Conservation (phyloP, 2,329 filamentous ascomycete species). For the Colletotrichum sp. region DNA sequence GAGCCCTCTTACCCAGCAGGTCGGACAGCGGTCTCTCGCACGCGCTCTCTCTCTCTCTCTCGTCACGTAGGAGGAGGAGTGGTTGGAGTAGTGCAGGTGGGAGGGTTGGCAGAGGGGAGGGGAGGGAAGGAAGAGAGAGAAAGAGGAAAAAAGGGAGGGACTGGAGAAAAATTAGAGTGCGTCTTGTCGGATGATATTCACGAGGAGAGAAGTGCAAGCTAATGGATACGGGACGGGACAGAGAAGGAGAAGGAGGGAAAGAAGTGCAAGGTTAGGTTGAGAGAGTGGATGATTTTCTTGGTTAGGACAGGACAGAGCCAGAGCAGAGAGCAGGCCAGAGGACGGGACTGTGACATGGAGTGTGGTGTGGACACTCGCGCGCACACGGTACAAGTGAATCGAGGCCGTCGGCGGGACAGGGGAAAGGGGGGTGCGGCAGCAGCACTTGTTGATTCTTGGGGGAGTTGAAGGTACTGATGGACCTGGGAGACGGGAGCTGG, state of each 20-base stretch:
- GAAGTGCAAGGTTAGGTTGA: conserved; percentile 25
- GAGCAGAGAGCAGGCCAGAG: background rate
- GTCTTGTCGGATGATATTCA: conserved; percentile 22
- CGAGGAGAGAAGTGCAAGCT: conserved; percentile 3
- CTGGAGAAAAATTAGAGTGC: conserved; percentile 21
- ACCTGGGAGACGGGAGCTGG: background rate
- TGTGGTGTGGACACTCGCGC: background rate
- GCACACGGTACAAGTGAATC: conserved; percentile 4
- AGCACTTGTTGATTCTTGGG: background rate
- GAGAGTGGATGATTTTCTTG: conserved; percentile 13
- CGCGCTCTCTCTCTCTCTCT: background rate
- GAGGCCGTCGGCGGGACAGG: background rate
- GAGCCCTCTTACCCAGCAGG: conserved; percentile 10
- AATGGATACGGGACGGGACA: conserved; percentile 12
- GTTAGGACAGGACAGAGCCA: background rate
- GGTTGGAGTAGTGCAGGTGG: conserved; percentile 11
- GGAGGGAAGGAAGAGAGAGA: background rate
- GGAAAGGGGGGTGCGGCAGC: background rate
- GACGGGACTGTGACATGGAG: conserved; percentile 5
- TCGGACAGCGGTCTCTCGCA: conserved; percentile 3
- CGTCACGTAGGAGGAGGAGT: background rate
- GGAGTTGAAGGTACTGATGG: background rate
- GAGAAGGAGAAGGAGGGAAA: background rate
- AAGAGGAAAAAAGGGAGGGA: conserved; percentile 16
- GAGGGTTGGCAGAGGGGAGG: conserved; percentile 25